Conservation (phyloP, 1,284 basidiomycete genomes). For the Cystobasidium sp. region DNA sequence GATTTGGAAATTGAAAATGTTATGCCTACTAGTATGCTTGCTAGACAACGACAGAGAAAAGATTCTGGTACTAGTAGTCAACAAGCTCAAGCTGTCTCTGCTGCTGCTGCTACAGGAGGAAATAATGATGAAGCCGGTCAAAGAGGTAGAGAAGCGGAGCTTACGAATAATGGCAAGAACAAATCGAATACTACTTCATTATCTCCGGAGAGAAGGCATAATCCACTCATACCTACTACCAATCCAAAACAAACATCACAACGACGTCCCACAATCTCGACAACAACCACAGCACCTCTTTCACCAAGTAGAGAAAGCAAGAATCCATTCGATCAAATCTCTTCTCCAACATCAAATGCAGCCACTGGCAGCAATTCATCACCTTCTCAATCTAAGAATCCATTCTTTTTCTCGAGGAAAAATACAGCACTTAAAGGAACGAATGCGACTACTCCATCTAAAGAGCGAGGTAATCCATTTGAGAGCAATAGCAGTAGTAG, state of each 20-base stretch:
- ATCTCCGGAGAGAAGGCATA: neutral
- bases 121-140: too few relatives aligned
- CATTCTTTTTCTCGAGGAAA: constrained; percentile 23
- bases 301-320: constrained; percentile 8
- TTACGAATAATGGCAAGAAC: too few relatives aligned
- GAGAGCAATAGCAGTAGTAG: neutral
- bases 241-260: neutral
- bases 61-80: neutral
- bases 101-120: neutral
- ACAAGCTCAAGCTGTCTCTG: neutral
- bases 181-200: too few relatives aligned
- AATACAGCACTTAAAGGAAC: neutral
- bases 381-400: constrained; percentile 15
- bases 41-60: neutral
- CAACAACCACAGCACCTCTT: neutral
- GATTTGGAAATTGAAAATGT: constrained; percentile 60
- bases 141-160: too few relatives aligned
- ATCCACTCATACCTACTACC: neutral
- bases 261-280: neutral
- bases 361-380: neutral
- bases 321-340: constrained; percentile 15
- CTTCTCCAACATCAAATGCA: neutral
- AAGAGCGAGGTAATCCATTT: constrained; percentile 11
- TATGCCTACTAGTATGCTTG: constrained; percentile 18
- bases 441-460: constrained; percentile 2